Conservation (phyloP, 768 basidiomycete species). For the Podaxis pistillaris region DNA sequence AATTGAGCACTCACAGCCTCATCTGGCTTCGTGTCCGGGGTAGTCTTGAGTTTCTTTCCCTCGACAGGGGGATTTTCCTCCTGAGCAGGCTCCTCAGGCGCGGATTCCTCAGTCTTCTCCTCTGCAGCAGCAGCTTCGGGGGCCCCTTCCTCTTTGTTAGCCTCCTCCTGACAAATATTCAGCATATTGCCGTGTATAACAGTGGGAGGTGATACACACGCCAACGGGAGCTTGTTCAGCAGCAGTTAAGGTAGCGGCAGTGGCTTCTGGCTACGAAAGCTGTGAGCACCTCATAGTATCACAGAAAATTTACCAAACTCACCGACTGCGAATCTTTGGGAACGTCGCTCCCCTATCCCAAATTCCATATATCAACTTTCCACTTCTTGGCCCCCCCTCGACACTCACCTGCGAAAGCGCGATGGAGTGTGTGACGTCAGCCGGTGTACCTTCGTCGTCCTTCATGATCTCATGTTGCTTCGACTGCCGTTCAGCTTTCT, state of each 20-base stretch:
- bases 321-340: slow-evolving; percentile 28
- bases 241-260: background rate
- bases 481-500: slow-evolving; percentile 19
- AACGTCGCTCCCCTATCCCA: slow-evolving; percentile 25
- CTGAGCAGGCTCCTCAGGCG: background rate
- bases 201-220: background rate
- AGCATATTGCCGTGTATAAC: background rate
- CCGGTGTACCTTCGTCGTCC: slow-evolving; percentile 40
- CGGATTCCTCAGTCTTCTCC: background rate
- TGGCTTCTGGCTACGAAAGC: background rate
- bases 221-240: slow-evolving; percentile 9
- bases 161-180: background rate
- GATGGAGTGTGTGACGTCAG: slow-evolving; percentile 33
- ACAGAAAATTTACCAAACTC: background rate
- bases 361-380: background rate
- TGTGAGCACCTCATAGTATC: background rate
- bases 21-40: background rate
- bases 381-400: background rate
- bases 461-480: slow-evolving; percentile 27
- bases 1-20: slow-evolving; percentile 1
- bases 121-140: background rate
- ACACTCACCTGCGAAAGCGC: slow-evolving; percentile 30
- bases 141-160: background rate
- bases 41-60: background rate
- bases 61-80: background rate